Conservation (phyloP, 2,329 filamentous ascomycete species). For the Coniochaeta hoffmannii region DNA sequence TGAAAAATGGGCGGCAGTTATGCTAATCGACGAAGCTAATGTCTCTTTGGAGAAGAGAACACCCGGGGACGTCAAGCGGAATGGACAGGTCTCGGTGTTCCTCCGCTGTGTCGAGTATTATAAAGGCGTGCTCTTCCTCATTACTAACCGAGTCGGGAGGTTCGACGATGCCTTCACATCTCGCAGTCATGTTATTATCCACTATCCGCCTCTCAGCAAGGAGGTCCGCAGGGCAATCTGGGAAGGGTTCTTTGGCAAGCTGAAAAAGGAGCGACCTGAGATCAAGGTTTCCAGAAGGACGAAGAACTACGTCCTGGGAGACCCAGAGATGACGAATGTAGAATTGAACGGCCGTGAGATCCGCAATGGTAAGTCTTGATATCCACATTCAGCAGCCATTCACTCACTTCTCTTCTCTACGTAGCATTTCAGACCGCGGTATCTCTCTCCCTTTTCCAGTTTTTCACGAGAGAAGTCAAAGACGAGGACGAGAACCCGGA, state of each 20-base stretch:
- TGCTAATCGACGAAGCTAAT: conserved; percentile 15
- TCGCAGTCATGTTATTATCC: conserved; percentile 22
- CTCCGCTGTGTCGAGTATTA: conserved; percentile 15
- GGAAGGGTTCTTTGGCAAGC: neutral
- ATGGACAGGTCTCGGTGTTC: conserved; percentile 13
- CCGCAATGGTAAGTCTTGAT: neutral
- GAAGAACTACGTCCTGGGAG: neutral
- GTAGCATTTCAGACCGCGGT: too few relatives aligned
- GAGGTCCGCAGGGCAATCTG: neutral
- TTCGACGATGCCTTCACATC: conserved; percentile 29
- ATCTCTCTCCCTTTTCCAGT: too few relatives aligned
- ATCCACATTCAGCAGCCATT: too few relatives aligned
- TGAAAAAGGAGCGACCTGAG: neutral
- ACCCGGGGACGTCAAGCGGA: conserved; percentile 9
- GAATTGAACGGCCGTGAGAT: neutral
- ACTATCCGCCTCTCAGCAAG: conserved; percentile 14
- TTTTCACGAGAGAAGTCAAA: too few relatives aligned
- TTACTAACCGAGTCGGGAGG: conserved; percentile 18
- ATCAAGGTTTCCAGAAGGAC: neutral
- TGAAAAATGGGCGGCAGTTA: neutral
- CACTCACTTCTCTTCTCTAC: too few relatives aligned
- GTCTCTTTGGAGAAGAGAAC: conserved; percentile 13
- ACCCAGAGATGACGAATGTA: neutral
- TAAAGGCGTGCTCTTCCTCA: conserved; percentile 14
- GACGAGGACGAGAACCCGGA: too few relatives aligned